Evolutionary conservation across 1,284 basidiomycete species (phyloP), one percentile per base, ranked within the genome.

Genomic region (Vanrija sp.): DNA sequence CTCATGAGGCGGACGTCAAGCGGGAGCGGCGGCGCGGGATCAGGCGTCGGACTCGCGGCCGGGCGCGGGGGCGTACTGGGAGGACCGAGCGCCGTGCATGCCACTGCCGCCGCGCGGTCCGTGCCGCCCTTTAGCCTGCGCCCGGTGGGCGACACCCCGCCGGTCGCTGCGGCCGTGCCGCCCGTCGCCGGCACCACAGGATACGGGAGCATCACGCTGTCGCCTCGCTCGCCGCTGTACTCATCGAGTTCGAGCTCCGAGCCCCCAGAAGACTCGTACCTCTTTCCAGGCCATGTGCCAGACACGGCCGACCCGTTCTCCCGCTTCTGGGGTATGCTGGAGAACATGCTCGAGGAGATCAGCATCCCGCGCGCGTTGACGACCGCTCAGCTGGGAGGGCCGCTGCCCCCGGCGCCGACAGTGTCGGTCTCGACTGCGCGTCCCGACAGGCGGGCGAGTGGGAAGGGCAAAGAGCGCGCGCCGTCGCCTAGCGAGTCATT

Each of bases 301-400:
- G 71, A 73, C 36, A 65, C 67, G 0, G 49, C 66, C 2, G 75
- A 77, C 51, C 74, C 74, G 5, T 77, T 76, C 56, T 63, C 60
- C 2, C 53, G 72, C n/a, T 77, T 77, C 57, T 77, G 76, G 76
- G 72, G 68, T 8, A 71, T 71, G 59, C 56, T 77, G 19, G 75
- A 77, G 51, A 75, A 70, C 43, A 69, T 69, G 61, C 49, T 73
- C 25, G 73, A 75, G 18, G 69, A 74, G 45, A 72, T 75, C 22
- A 68, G 66, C 37, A 71, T 73, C 48, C 74, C 76, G 1, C 69
- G 73, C 3, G 73, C 71, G 0, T 25, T 59, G 20, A 49, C 57
- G 2, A 42, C 48, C 0, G 47, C 53, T 3, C 56, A 48, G 8
- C 5, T 53, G 1, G 47, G 20, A 38, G 42, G 7, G 9, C 36